These are phyloP conservation scores for Pestalotiopsis sp. DNA, from an alignment of 2,329 filamentous ascomycete genomes.

Conservation along the genomic window DNA sequence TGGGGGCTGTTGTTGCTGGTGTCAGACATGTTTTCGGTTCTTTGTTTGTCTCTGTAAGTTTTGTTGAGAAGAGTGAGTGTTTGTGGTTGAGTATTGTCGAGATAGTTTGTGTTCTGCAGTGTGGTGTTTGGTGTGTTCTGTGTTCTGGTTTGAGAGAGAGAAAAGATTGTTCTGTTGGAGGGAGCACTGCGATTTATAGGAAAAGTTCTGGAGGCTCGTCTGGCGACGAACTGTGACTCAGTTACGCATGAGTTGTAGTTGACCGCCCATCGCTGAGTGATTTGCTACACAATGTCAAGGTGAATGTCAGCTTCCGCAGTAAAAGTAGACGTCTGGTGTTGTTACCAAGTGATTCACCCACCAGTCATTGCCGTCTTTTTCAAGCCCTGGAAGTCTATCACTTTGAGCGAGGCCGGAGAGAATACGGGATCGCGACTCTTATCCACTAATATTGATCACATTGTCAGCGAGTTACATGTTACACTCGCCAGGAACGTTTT, in stretches of 20 bases:
- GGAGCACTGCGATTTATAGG: neutral
- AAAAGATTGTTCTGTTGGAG: neutral
- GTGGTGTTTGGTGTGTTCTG: neutral
- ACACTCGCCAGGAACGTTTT: neutral
- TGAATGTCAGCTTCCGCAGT: neutral
- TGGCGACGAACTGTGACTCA: neutral
- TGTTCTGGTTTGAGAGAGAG: neutral
- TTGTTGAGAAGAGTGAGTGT: neutral
- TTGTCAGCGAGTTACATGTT: neutral
- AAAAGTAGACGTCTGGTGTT: neutral
- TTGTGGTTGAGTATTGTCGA: neutral
- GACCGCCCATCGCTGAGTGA: neutral
- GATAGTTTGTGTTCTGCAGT: neutral
- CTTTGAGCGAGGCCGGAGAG: too few species aligned
- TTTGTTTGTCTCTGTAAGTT: neutral
- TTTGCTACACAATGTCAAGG: neutral
- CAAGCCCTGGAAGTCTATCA: too few species aligned
- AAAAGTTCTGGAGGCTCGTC: neutral
- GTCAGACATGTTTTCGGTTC: neutral
- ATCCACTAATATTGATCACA: neutral
- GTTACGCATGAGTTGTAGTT: neutral
- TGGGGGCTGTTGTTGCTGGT: neutral
- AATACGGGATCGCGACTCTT: neutral
- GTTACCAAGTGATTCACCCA: too few species aligned
- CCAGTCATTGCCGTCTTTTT: too few species aligned